Evolutionary conservation across 768 basidiomycete genomes (phyloP).

Genomic region (Leucocoprinus leucothites): DNA sequence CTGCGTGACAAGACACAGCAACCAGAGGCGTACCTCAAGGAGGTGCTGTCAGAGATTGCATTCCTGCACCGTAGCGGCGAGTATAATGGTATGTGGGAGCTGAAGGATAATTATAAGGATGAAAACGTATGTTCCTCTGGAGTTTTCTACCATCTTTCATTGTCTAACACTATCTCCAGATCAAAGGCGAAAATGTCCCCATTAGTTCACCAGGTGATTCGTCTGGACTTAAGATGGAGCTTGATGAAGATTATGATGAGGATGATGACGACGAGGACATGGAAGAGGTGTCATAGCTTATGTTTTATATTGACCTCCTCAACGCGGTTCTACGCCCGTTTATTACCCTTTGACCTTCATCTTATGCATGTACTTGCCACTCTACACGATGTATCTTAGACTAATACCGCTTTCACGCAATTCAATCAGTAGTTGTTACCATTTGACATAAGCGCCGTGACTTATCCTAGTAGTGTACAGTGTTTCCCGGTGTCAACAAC

Average conservation of each 20-base stretch:
- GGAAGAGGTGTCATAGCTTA: slow-evolving; percentile 62
- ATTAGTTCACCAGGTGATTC: slow-evolving; percentile 24
- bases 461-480: too few species aligned
- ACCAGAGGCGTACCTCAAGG: slow-evolving; percentile 84
- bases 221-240: slow-evolving; percentile 47
- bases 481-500: too few species aligned
- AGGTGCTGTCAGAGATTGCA: slow-evolving; percentile 75
- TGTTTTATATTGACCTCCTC: not conserved
- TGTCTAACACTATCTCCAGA: slow-evolving; percentile 21
- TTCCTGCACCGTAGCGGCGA: slow-evolving; percentile 78
- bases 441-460: too few species aligned
- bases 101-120: slow-evolving; percentile 70
- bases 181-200: slow-evolving; percentile 45
- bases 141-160: slow-evolving; percentile 12
- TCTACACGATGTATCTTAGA: not conserved
- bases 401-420: not conserved
- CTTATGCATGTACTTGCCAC: not conserved
- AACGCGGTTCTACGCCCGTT: not conserved
- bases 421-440: not conserved
- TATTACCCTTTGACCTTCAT: not conserved
- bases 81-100: slow-evolving; percentile 75
- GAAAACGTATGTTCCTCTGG: slow-evolving; percentile 38
- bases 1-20: slow-evolving; percentile 81
- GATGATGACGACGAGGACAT: slow-evolving; percentile 64
- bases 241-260: slow-evolving; percentile 49